Evolutionary conservation across 2,329 filamentous ascomycete genomes (phyloP), one percentile per base, ranked within the genome.

Genomic region (Ceratocystis variospora): DNA sequence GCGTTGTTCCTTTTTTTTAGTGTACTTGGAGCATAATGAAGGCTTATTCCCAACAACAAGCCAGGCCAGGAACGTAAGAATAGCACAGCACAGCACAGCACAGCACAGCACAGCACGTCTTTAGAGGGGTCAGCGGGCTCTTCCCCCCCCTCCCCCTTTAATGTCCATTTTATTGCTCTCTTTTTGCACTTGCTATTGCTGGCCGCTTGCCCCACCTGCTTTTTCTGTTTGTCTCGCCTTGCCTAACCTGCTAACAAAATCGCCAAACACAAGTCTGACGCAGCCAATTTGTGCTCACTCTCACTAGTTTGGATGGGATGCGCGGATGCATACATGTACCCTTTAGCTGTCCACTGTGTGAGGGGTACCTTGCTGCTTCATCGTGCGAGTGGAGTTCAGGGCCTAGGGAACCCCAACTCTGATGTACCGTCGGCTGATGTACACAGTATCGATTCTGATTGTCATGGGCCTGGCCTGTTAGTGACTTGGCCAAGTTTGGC

Each of bases 381-480:
- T 4, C 59, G 6, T 22, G 2, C 44, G 25, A 19, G 19, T 19
- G 19, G 33, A 41, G 19, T 5, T n/a, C 59, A 37, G 37, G 59
- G 59, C 33, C n/a, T 19, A 1, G 59, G 5, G 22, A 62, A n/a
- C 59, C 55, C 55, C 55, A 59, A 33, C 19, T 28, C n/a, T 31
- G 55, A 59, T 33, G 55, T 59, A 59, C 55, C 6, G 55, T 59
- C 55, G 55, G 28, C 55, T 19, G 15, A 59, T 59, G 55, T 59
- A 59, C 22, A 59, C 55, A 59, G 55, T 59, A 59, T 37, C 55
- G 28, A 37, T 53, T 46, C 12, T 28, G 28, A 31, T 62, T 28
- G 22, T 6, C 28, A 46, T 25, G 22, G 31, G 10, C 37, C 41
- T 62, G 33, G 37, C 22, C 15, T 19, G 37, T 5, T 45, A 22